Evolutionary conservation across 495 filamentous ascomycete species (phyloP).

Genomic region (Trichoderma gamsii): DNA sequence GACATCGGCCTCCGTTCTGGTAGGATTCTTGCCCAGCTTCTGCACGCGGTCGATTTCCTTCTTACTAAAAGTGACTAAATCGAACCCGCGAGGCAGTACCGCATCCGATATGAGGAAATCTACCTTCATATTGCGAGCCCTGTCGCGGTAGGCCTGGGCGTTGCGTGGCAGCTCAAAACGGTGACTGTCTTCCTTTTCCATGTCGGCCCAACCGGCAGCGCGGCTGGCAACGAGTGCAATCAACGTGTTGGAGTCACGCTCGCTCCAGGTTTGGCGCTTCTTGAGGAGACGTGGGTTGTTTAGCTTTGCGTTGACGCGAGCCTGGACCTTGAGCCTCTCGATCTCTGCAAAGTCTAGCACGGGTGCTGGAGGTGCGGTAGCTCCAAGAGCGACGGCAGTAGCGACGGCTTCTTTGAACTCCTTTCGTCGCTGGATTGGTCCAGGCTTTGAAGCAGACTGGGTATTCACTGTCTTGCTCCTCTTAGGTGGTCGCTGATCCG

Average conservation of each 20-base stretch:
- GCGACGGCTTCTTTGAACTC: neutral
- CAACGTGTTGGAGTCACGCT: neutral
- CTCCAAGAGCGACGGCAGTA: neutral
- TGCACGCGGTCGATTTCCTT: slow-evolving; percentile 43
- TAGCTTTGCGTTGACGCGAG: neutral
- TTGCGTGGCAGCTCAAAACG: slow-evolving; percentile 41
- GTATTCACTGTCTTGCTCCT: neutral
- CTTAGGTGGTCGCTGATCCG: neutral
- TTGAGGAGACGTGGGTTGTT: neutral
- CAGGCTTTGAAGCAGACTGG: neutral
- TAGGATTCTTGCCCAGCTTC: slow-evolving; percentile 36
- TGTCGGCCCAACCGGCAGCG: neutral
- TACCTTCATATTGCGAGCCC: slow-evolving; percentile 58
- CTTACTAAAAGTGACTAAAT: slow-evolving; percentile 41
- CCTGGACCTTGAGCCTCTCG: neutral
- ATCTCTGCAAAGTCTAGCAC: neutral
- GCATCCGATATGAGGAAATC: slow-evolving; percentile 46
- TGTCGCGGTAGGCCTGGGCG: slow-evolving; percentile 61
- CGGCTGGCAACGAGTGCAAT: neutral
- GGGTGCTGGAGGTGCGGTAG: neutral
- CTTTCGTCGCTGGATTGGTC: neutral
- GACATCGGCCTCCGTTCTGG: slow-evolving; percentile 38
- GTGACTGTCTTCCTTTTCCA: slow-evolving; percentile 37
- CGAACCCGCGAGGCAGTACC: slow-evolving; percentile 42
- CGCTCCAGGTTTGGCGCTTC: neutral